Conservation (phyloP, 2,329 filamentous ascomycete genomes). For the Sphaerulina vaccinii region DNA sequence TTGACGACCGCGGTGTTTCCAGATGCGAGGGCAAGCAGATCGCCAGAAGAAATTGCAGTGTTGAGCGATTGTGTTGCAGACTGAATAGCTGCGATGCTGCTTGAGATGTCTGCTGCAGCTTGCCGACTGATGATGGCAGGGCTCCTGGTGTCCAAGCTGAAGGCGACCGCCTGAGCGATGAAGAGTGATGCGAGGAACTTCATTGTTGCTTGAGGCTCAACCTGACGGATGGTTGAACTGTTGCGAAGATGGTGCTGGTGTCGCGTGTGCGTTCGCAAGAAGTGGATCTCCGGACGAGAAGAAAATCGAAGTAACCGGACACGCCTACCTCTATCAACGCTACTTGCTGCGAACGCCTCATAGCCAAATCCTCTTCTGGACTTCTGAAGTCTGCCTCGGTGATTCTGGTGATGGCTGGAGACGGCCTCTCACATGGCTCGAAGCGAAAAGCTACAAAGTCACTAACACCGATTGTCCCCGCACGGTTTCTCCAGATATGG, state of each 20-base stretch:
- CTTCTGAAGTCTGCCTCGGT: constrained; percentile 7
- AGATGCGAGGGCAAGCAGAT: constrained; percentile 7
- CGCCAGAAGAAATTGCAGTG: constrained; percentile 9
- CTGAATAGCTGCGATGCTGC: constrained; percentile 14
- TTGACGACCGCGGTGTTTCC: constrained; percentile 13
- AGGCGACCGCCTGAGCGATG: constrained; percentile 13
- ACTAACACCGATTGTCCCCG: constrained; percentile 3
- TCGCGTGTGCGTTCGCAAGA: constrained; percentile 9
- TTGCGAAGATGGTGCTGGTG: constrained; percentile 1
- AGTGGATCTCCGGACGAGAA: constrained; percentile 1
- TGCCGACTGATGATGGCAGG: constrained; percentile 14
- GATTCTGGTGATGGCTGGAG: constrained; percentile 1
- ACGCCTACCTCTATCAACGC: constrained; percentile 7
- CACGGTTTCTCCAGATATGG: constrained; percentile 5
- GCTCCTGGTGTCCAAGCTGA: constrained; percentile 14
- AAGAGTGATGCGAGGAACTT: constrained; percentile 16
- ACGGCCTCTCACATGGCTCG: constrained; percentile 4
- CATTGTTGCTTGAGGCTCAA: constrained; percentile 11
- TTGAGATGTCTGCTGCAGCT: constrained; percentile 13
- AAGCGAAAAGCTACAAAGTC: neutral
- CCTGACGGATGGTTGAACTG: neutral
- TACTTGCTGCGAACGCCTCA: constrained; percentile 10
- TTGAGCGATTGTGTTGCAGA: constrained; percentile 12
- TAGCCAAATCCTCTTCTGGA: constrained; percentile 1
- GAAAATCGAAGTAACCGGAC: constrained; percentile 9